Evolutionary conservation across 805 yeast genomes (phyloP), one percentile per base, ranked within the genome.

Genomic region (Metschnikowia gelsemii): DNA sequence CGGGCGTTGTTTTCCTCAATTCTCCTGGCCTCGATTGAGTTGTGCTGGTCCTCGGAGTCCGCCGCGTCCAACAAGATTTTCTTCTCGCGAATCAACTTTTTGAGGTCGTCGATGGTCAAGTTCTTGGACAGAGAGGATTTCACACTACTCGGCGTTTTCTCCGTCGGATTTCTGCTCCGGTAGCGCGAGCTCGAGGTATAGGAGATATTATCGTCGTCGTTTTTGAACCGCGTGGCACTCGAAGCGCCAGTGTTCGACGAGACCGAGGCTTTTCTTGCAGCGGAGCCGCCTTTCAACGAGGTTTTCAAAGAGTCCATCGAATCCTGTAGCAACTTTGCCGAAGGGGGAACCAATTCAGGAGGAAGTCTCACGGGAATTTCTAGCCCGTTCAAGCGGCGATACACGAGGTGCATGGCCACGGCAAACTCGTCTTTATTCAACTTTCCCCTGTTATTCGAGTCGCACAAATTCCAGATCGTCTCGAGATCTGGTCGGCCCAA

Each of bases 351-450:
- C 49, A 91, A 75, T 57, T 89, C 95, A 2, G 95, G 88, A 2
- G 98, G 98, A 39, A 91, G 73, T 40, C 80, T 70, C 35, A 72
- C 59, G 18, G 99, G 99, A 37, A 93, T 66, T n/a, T 84, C 87
- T 49, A 78, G 80, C 2, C 97, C 97, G 57, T 89, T 90, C 58
- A 91, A 69, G 48, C 91, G 78, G 61, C 96, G 79, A 66, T 93
- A 91, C 32, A 91, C 91, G 45, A 91, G 72, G 72, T 95, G 97
- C 98, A 91, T 93, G 23, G 98, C 97, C 25, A 93, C 89, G 0
- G 96, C 84, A 68, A 91, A 93, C 62, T 88, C 96, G 60, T 91
- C 96, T 55, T 79, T 81, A 60, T 87, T 86, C 51, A 91, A 78
- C 58, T 78, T 80, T 4, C 97, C 96, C 41, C 84, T 75, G 61